Percentiles rank a stretch among this genome's conserved stretches.
Evolutionary conservation across 352 stramenopile genomes (phyloP).

Genomic region (Globisporangium perplexum): DNA sequence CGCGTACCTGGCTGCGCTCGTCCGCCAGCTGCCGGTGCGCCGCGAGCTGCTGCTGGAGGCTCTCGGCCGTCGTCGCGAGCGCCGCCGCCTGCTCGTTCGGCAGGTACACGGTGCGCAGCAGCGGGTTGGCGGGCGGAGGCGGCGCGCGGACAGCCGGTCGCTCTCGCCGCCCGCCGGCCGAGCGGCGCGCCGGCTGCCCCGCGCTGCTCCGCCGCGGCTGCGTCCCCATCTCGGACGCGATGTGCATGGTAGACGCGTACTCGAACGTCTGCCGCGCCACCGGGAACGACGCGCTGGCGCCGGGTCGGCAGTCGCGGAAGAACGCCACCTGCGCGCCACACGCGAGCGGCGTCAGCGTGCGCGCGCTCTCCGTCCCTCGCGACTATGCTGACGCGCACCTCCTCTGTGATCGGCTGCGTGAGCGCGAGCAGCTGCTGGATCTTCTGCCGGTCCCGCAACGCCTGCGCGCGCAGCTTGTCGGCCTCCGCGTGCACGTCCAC

Average conservation of each 20-base stretch:
- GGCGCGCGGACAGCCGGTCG: conserved; percentile 13
- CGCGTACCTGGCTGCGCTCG: conserved; percentile 47
- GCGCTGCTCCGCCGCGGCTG: not conserved
- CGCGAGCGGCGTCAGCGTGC: not conserved
- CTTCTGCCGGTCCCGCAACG: conserved; percentile 66
- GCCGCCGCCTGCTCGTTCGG: conserved; percentile 57
- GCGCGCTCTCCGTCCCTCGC: not conserved
- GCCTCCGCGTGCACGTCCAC: conserved; percentile 63
- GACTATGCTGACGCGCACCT: conserved; percentile 17
- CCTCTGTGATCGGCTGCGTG: conserved; percentile 77
- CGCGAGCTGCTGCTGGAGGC: conserved; percentile 55
- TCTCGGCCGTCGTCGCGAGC: conserved; percentile 44
- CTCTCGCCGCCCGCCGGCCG: not conserved
- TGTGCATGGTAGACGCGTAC: conserved; percentile 75
- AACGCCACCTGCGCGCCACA: conserved; percentile 48
- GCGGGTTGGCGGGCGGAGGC: conserved; percentile 23
- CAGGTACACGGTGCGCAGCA: conserved; percentile 77
- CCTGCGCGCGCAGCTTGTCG: conserved; percentile 63
- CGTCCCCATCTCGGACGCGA: conserved; percentile 29
- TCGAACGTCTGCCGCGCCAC: conserved; percentile 31
- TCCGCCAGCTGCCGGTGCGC: conserved; percentile 48
- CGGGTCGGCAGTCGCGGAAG: conserved; percentile 64
- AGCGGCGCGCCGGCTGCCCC: not conserved
- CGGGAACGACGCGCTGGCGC: conserved; percentile 44
- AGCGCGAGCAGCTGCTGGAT: conserved; percentile 80